Percentiles rank a stretch among this genome's conserved stretches.
Conservation (phyloP, 345 rosid genomes). For the Adansonia digitata region DNA sequence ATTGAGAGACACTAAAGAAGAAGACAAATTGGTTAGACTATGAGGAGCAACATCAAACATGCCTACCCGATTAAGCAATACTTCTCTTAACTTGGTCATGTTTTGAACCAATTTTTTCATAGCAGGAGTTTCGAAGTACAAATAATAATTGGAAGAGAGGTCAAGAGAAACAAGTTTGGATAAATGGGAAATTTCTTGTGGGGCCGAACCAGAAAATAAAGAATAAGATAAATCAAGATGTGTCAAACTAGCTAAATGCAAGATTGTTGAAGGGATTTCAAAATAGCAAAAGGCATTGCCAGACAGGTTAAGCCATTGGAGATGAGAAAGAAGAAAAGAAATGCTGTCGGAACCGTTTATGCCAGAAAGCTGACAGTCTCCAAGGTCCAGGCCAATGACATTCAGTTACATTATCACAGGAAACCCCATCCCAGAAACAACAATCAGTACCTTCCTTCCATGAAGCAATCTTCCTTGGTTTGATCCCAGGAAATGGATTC, state of each 20-base stretch:
- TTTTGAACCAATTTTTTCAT: not conserved
- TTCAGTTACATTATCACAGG: slow-evolving; percentile 15
- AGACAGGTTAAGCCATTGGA: slow-evolving; percentile 26
- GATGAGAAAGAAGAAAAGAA: slow-evolving; percentile 19
- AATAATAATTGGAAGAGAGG: not conserved
- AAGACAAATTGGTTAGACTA: not conserved
- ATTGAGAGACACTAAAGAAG: not conserved
- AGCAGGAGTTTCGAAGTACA: not conserved
- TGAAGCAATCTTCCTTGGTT: not conserved
- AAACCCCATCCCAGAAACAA: slow-evolving; percentile 31
- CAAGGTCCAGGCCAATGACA: slow-evolving; percentile 22
- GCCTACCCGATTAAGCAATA: not conserved
- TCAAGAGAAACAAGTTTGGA: slow-evolving; percentile 1
- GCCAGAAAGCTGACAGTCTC: not conserved
- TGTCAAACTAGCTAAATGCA: slow-evolving; percentile 3
- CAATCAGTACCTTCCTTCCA: slow-evolving; percentile 24
- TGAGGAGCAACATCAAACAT: not conserved
- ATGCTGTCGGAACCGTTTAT: slow-evolving; percentile 8
- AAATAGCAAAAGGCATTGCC: not conserved
- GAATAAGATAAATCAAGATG: slow-evolving; percentile 12
- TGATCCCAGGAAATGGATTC: not conserved
- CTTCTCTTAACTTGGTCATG: not conserved
- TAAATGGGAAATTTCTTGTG: not conserved
- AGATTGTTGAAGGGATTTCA: slow-evolving; percentile 16
- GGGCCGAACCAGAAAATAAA: not conserved